These are phyloP conservation scores for Comarum palustre DNA, from an alignment of 306 rosid species.

Conservation along the genomic window DNA sequence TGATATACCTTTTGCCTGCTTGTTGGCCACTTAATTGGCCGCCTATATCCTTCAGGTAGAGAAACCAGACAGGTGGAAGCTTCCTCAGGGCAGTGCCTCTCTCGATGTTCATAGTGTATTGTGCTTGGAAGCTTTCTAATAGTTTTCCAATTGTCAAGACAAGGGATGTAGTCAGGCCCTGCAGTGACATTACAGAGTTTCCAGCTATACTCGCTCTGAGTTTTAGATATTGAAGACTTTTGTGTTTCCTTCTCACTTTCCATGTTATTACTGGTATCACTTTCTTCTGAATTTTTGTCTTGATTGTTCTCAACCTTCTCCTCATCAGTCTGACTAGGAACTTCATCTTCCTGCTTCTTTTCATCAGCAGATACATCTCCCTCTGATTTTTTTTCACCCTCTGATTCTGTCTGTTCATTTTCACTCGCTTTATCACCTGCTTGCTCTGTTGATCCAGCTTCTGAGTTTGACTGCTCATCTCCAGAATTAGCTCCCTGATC, in stretches of 20 bases:
- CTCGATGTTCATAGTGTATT: slow-evolving; percentile 65
- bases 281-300: slow-evolving; percentile 23
- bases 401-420: slow-evolving; percentile 23
- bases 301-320: slow-evolving; percentile 38
- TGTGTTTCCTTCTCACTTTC: slow-evolving; percentile 47
- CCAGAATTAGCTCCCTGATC: slow-evolving; percentile 19
- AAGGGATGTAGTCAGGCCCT: slow-evolving; percentile 85
- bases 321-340: slow-evolving; percentile 33
- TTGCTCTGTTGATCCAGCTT: slow-evolving; percentile 27
- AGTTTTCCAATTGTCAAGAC: slow-evolving; percentile 69
- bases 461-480: slow-evolving; percentile 30
- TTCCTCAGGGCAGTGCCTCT: slow-evolving; percentile 83
- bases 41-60: slow-evolving; percentile 67
- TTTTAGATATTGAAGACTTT: slow-evolving; percentile 25
- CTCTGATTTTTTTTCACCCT: slow-evolving; percentile 25
- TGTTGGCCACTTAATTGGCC: slow-evolving; percentile 68
- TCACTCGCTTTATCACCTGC: slow-evolving; percentile 30
- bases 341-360: slow-evolving; percentile 34
- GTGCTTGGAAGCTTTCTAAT: slow-evolving; percentile 56
- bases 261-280: slow-evolving; percentile 27
- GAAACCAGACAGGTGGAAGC: slow-evolving; percentile 71
- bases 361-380: slow-evolving; percentile 33
- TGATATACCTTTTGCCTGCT: slow-evolving; percentile 71
- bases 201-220: slow-evolving; percentile 43
- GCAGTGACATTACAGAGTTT: slow-evolving; percentile 66